Evolutionary conservation across 306 rosid genomes (phyloP).

Genomic region (Sindora glabra): DNA sequence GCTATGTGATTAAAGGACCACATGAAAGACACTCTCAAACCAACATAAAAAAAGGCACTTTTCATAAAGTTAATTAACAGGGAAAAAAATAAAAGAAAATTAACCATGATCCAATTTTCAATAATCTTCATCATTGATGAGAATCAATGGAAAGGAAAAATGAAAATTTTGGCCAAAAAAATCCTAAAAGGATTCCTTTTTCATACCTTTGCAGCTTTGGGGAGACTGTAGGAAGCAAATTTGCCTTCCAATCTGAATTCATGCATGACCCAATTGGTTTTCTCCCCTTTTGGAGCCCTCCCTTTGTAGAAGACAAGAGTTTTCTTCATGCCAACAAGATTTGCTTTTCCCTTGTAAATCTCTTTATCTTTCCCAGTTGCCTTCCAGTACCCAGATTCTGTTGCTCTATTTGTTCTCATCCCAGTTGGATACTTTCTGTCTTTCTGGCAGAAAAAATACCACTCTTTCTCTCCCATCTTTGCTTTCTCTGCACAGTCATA

Average conservation of each 20-base stretch:
- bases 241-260: constrained; percentile 79
- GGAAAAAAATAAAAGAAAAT: no score
- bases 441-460: constrained; percentile 83
- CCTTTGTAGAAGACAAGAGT: constrained; percentile 90
- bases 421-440: constrained; percentile 96
- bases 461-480: constrained; percentile 93
- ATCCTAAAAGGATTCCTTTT: not conserved
- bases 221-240: constrained; percentile 33
- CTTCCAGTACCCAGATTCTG: constrained; percentile 90
- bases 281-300: constrained; percentile 92
- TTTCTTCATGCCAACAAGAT: constrained; percentile 91
- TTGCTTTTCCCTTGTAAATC: constrained; percentile 50
- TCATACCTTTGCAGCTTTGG: constrained; percentile 52
- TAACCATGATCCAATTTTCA: no score
- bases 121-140: no score
- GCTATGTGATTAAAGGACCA: constrained; percentile 1
- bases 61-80: constrained; percentile 14
- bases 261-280: constrained; percentile 96
- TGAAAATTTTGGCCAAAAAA: constrained; percentile 9
- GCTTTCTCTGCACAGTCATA: constrained; percentile 57
- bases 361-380: constrained; percentile 92
- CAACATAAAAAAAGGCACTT: constrained; percentile 24
- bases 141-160: not conserved
- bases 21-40: no score
- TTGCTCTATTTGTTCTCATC: constrained; percentile 86